Base-by-base conservation (phyloP, 768 basidiomycete genomes). In the Coprinopsis sp. region DNA sequence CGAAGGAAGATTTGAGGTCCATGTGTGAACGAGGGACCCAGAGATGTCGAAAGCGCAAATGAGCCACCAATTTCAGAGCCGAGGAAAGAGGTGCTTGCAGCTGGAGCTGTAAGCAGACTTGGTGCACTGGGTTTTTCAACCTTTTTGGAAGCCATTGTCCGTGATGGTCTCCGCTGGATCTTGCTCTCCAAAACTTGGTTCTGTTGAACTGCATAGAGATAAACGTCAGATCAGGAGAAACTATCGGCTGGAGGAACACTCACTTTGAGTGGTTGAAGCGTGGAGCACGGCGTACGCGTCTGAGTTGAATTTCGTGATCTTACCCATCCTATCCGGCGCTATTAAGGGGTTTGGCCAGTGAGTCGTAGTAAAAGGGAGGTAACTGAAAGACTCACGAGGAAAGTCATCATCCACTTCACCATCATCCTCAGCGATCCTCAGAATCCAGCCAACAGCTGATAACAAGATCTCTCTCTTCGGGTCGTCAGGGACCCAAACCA, bases 331-430 rank as follows among this genome's bases (percentile, higher is more conserved):
- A 62, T 97, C 96, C 7, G 94, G 88, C 0, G 95, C 95, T 95
- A 53, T n/a, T 52, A 18, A 21, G 10, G 16, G 22, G 16, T 44
- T n/a, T n/a, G 30, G 23, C n/a, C 40, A 34, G 21, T 24, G 45
- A 47, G 7, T 49, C 49, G 54, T 24, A 43, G 41, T 18, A 49
- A 18, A 37, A 27, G 5, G 4, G 18, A 6, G 22, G 24, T 23
- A 28, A 14, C 13, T 27, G 33, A 33, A 25, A 18, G 14, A 73
- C 89, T 56, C 62, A 95, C 94, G 88, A 19, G 95, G 96, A 60
- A 94, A 98, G 68, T 99, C 96, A 62, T 97, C 96, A 61, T 99
- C 96, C 1, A 98, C 91, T 63, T 97, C 95, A 13, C 96, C 96
- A 62, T 98, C 94, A 36, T 93, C 90, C 57, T 99, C 96, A 1